Conservation (phyloP, 2,329 filamentous ascomycete genomes). For the Fusarium neocosmosporiellum region DNA sequence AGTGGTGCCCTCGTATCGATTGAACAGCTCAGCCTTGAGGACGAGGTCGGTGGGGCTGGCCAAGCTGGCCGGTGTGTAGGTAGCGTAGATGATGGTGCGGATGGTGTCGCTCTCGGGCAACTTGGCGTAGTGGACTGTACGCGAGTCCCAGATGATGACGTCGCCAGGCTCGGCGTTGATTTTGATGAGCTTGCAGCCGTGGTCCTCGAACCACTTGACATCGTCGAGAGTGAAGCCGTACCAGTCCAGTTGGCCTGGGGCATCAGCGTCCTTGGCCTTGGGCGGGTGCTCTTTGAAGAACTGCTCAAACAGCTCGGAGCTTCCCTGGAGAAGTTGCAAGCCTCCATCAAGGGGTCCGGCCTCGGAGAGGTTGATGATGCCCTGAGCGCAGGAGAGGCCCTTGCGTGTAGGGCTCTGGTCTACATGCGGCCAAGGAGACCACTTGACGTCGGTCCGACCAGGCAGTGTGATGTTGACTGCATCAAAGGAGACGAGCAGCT, state of each 20-base stretch:
- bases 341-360: constrained; percentile 47
- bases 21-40: constrained; percentile 53
- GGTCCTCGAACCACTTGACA: constrained; percentile 49
- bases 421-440: constrained; percentile 12
- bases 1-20: constrained; percentile 49
- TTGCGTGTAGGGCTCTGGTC: constrained; percentile 13
- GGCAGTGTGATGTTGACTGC: constrained; percentile 50
- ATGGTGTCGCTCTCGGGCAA: constrained; percentile 49
- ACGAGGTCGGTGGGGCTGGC: constrained; percentile 46
- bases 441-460: constrained; percentile 46
- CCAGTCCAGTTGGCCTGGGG: background rate
- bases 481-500: constrained; percentile 60
- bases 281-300: constrained; percentile 47
- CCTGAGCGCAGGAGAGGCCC: constrained; percentile 61
- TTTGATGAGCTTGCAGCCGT: constrained; percentile 47
- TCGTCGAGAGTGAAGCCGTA: too few relatives aligned
- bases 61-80: constrained; percentile 12
- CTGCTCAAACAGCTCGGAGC: constrained; percentile 34
- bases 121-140: constrained; percentile 54
- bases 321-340: constrained; percentile 42
- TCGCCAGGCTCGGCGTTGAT: constrained; percentile 55
- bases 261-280: constrained; percentile 46
- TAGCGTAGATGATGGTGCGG: constrained; percentile 47
- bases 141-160: constrained; percentile 52
- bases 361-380: constrained; percentile 56